Base-by-base conservation (phyloP, 2,329 filamentous ascomycete species). In the Talaromyces piceae region DNA sequence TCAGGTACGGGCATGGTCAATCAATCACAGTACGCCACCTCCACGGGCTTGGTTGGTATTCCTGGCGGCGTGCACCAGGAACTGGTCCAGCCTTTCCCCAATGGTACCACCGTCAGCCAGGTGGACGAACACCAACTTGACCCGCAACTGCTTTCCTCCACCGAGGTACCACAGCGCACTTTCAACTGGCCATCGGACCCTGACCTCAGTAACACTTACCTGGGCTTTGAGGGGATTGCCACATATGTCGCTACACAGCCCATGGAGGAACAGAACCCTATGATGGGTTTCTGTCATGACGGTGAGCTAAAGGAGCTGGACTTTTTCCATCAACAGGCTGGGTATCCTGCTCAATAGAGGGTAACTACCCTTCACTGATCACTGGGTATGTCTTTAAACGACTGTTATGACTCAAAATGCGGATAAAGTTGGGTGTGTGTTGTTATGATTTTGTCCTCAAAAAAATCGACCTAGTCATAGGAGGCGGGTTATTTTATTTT, bases 21-120 rank as follows among this genome's bases (percentile, higher is more conserved):
- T 27, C 41, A 65, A n/a, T n/a, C n/a, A 22, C 58, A 61, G 4
- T 68, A 66, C 48, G 60, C 59, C 27, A 57, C 64, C 12, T 63
- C 65, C 20, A 66, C 54, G 16, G 59, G 59, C 7, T 57, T 78
- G 56, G 67, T 76, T 20, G 71, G 68, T 2, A 58, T 75, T 45
- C 71, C 72, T 6, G 69, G 72, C 9, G 66, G 58, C 28, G 59
- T 64, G 8, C 72, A 75, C 54, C 65, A 71, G 43, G 72, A 75
- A 18, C 63, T 75, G 46, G 63, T 74, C 47, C 65, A 67, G 48
- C 61, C 65, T 27, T 64, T 63, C 5, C 16, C 28, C 5, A 39
- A 27, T 23, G 44, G 43, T 20, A n/a, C 45, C 7, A 16, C 20
- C 12, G 33, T 37, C 1, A 58, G 56, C 22, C 56, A 58, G 5